Base-by-base conservation (phyloP, 805 yeast genomes). In the Myxozyma monticola region DNA sequence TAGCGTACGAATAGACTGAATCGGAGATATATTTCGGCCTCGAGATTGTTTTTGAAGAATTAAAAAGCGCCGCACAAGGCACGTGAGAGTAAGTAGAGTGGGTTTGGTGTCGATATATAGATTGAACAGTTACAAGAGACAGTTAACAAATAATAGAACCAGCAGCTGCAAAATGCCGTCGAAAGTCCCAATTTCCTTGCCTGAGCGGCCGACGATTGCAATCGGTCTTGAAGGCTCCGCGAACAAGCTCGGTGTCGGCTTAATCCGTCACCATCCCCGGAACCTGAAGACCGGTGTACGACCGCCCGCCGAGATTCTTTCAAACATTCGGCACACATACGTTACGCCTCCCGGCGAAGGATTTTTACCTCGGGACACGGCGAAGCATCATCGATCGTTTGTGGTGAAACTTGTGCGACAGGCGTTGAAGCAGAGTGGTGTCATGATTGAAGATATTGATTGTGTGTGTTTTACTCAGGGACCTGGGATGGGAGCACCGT, bases 401-500 rank as follows among this genome's bases (percentile, higher is more conserved):
- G 95, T 84, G 20, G 90, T 87, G 0, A 69, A 97, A 49, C 69
- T 90, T 20, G 80, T 88, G 33, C 81, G 80, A 60, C 62, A 63
- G 26, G 85, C 98, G 0, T 62, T 93, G 36, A 65, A 66, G 1
- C 90, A 83, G 36, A 84, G 95, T 1, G 67, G 70, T 0, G 62
- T 88, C 4, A 59, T 61, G 26, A 31, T 41, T 42, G 43, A 44
- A 2, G 72, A 71, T 7, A 57, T 72, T 26, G 74, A 71, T 52
- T 72, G 76, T 55, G 85, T 93, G 42, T 88, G 96, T 67, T 93
- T 93, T 67, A 93, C 99, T 1, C 95, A 86, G 68, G 99, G 99
- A 4, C 99, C 99, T 0, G 99, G 99, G 0, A 93, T 93, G 98
- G 99, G 99, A 2, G 98, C 98, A 0, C 99, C 99, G 0, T 71